Base-by-base conservation (phyloP, 495 filamentous ascomycete genomes). In the Aspergillus steynii region DNA sequence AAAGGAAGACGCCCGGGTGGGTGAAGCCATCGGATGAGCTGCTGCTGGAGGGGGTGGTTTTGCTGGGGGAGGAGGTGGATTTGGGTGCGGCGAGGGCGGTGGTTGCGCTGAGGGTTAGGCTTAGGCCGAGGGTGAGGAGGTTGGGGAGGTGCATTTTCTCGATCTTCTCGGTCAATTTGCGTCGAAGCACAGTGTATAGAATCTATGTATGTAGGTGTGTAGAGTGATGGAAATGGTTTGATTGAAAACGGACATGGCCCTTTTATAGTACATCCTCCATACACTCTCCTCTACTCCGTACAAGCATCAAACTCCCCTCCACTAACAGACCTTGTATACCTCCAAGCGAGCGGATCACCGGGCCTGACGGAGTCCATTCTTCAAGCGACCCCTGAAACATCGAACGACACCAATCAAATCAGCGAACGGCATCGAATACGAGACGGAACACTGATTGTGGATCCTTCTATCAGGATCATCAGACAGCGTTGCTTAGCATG, bases 1-100 rank as follows among this genome's bases (percentile, higher is more conserved):
- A 12, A 9, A 57, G 12, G 26, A 57, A 20, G 37, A 49, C 42
- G 10, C 55, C 55, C 4, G 55, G 55, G 20, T 57, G 55, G 1
- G 12, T 15, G 37, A 42, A 42, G 12, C 14, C 37, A 20, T 20
- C 20, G 20, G 20, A 20, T 20, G 20, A 20, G 20, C 20, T 20
- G 20, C 20, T 20, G 20, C 20, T 20, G 20, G 20, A 20, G 20
- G 20, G 20, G 37, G 10, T 42, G 37, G 37, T 15, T 42, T 42
- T 42, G 37, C 37, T 42, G 9, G 37, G 37, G 9, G 9, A 3
- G 10, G 37, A 34, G 37, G 7, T 14, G 12, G 12, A 8, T 15
- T 42, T 15, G 37, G 37, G 12, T 2, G 37, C 37, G 37, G 37
- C 37, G 12, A 12, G 12, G 3, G 37, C 37, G 37, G 37, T 42